These are phyloP conservation scores for Bruguiera gymnorhiza DNA, from an alignment of 345 rosid species.

Conservation along the genomic window DNA sequence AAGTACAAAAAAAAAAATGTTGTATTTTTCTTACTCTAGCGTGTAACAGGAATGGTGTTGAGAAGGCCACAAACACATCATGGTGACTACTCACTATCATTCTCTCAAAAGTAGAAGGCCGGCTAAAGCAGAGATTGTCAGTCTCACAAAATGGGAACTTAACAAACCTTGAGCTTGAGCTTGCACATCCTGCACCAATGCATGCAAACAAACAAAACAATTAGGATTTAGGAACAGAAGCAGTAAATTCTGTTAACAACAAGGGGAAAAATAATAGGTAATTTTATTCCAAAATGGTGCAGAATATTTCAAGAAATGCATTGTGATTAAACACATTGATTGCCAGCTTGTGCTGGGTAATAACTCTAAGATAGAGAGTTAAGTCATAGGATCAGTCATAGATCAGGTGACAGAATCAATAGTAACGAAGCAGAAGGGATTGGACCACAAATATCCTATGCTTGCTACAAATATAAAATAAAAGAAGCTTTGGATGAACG, in stretches of 20 bases:
- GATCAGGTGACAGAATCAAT: no score
- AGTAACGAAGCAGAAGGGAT: no score
- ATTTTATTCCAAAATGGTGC: no score
- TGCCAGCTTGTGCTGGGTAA: no score
- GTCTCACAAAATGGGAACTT: constrained; percentile 15
- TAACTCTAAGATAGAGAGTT: no score
- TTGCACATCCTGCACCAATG: constrained; percentile 38
- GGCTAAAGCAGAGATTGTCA: constrained; percentile 32
- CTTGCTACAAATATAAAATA: no score
- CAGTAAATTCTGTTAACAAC: not conserved
- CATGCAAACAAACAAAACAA: constrained; percentile 4
- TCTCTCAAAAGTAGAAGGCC: constrained; percentile 39
- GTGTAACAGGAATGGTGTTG: constrained; percentile 13
- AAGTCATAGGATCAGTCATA: no score
- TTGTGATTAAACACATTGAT: no score
- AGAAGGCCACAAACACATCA: constrained; percentile 8
- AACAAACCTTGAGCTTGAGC: constrained; percentile 25
- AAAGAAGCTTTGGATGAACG: no score
- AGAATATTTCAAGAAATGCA: no score
- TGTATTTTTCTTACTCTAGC: constrained; percentile 8
- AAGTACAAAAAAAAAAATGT: constrained; percentile 13
- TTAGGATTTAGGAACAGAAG: not conserved
- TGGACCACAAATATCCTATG: no score
- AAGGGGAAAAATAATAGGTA: not conserved
- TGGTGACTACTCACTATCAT: constrained; percentile 10